A percentile compares a stretch with the other conserved stretches of the same genome.
These are phyloP conservation scores for Candida hungchunana DNA, from an alignment of 805 yeast species.

Conservation along the genomic window DNA sequence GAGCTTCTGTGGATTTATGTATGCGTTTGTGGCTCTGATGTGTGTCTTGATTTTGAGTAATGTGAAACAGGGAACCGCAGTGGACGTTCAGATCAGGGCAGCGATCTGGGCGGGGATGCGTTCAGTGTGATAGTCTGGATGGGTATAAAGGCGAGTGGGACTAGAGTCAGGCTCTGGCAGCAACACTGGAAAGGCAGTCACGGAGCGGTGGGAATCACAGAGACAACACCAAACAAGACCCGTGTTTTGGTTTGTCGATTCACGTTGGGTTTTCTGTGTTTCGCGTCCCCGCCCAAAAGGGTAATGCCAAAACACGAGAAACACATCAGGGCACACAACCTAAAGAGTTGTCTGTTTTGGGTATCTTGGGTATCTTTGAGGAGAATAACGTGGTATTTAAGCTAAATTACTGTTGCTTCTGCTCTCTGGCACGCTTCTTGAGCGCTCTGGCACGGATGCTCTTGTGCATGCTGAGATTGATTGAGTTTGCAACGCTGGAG, in stretches of 20 bases:
- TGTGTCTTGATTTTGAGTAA: no score
- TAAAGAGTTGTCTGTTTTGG: no score
- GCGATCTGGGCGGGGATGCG: background rate
- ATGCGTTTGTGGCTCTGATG: background rate
- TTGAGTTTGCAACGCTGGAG: conserved; percentile 59
- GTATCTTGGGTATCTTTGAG: no score
- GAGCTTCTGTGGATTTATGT: background rate
- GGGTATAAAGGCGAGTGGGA: no score
- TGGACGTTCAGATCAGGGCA: background rate
- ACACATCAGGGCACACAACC: no score
- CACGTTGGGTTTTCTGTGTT: conserved; percentile 7
- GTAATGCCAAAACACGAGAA: conserved; percentile 7
- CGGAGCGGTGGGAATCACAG: no score
- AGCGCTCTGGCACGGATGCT: conserved; percentile 80
- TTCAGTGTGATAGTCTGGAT: background rate
- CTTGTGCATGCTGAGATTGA: conserved; percentile 75
- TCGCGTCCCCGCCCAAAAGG: conserved; percentile 11
- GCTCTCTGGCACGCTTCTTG: conserved; percentile 57
- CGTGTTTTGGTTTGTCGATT: no score
- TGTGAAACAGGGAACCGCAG: background rate
- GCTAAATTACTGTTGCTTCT: conserved; percentile 16
- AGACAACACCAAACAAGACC: no score
- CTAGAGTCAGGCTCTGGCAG: no score
- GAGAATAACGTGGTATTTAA: no score
- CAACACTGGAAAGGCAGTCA: no score